phyloP scores from a whole-genome alignment of 306 rosid species.

The Lotus japonicus region DNA sequence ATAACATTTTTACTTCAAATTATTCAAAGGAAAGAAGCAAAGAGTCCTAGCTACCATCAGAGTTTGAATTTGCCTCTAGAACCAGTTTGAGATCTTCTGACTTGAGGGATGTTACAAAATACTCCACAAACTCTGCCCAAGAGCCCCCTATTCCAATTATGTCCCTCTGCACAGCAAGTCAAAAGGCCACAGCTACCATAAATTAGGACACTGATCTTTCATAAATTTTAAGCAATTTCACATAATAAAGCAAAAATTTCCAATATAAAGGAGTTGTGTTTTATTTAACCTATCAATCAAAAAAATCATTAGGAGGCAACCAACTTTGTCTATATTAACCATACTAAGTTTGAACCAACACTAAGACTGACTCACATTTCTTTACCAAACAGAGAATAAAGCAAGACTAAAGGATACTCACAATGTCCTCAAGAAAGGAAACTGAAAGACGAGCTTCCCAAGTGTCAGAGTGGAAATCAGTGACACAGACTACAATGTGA shows the following conservation, averaged over 20 bases:
- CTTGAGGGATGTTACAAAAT: conserved; percentile 55
- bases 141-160: conserved; percentile 78
- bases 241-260: not conserved
- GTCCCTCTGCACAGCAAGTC: conserved; percentile 59
- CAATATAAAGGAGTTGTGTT: not conserved
- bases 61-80: conserved; percentile 38
- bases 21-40: not conserved
- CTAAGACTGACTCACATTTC: not conserved
- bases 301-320: not conserved
- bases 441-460: conserved; percentile 67
- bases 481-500: conserved; percentile 46
- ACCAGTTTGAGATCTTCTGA: conserved; percentile 65
- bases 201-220: not conserved
- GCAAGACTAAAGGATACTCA: conserved; percentile 24
- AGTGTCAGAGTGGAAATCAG: conserved; percentile 58
- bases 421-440: conserved; percentile 70
- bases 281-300: not conserved
- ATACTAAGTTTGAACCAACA: not conserved
- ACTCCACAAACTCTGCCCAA: conserved; percentile 71
- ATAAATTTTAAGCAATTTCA: not conserved
- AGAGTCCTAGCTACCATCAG: conserved; percentile 25
- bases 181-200: not conserved
- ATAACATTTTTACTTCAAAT: not conserved
- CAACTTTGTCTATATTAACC: not conserved
- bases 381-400: not conserved